Base-by-base conservation (phyloP, 2,329 filamentous ascomycete genomes). In the Sarocladium brachiariae region DNA sequence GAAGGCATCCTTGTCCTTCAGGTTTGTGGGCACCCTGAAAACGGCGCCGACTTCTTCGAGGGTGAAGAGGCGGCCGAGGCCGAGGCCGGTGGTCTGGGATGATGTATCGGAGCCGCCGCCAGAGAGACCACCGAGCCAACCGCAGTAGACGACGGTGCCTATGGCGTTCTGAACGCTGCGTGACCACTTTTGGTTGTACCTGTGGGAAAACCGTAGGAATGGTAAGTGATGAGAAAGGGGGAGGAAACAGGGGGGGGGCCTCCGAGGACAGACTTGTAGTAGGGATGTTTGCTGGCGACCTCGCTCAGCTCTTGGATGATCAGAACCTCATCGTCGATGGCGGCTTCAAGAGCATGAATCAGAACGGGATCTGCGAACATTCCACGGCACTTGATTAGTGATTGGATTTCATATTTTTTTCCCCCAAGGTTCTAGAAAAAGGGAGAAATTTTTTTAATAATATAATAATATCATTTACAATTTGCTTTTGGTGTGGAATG, bases 1-100 rank as follows among this genome's bases (percentile, higher is more conserved):
- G 77, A 99, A 99, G 48, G 83, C 81, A 65, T 97, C 92, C 54
- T 80, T 75, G 61, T 92, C 86, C 68, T 95, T 95, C 61, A 96
- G 78, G 65, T 96, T 96, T 55, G 93, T 86, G 11, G 90, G 91
- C 10, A 96, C 91, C 54, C 84, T 77, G 57, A 96, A 77, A 56
- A 89, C 79, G 56, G 79, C 74, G 46, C 91, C 92, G 35, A 96
- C 82, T 61, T 97, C 85, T 60, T 96, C 90, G 53, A 96, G 86
- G 0, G 87, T 95, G 62, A 96, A 70, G 50, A 99, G 83, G 39
- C 77, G 81, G 60, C 77, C 86, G 49, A 74, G 69, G 7, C 24
- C 46, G n/a, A n/a, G n/a, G 16, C 27, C 27, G 27, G 46, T n/a
- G 4, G 5, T 6, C 14, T 35, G 19, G 19, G 19, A 25, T 10